Base-by-base conservation (phyloP, 768 basidiomycete species). In the Inosperma sp. region DNA sequence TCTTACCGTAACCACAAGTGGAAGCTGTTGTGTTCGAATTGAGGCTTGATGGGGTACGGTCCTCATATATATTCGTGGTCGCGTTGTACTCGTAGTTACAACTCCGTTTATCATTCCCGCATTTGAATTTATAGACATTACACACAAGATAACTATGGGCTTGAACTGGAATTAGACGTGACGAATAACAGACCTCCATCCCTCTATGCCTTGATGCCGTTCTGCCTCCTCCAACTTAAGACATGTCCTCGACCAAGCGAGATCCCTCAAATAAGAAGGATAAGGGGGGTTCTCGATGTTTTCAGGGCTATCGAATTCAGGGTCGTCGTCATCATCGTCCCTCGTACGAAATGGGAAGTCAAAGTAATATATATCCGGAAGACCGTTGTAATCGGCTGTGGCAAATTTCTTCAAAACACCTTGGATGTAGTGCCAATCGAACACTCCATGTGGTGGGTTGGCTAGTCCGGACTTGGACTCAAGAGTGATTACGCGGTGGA, bases 211-310 rank as follows among this genome's bases (percentile, higher is more conserved):
- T 26, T 19, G 40, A 25, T 14, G 40, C 26, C 16, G 40, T 41
- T 55, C 56, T 51, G 48, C 54, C 48, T 39, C 54, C 49, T 58
- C 56, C 53, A 55, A 47, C 22, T 42, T 48, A 42, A 49, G 55
- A 45, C 40, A 48, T 30, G 33, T 55, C 55, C 57, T 53, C 45
- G 46, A 22, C 48, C 52, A 47, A 34, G 55, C 56, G 53, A 56
- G 57, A 34, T 58, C 54, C 47, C 37, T 50, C 50, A 59, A 55
- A 45, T 59, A 59, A 53, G 55, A 59, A 33, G 55, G 54, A 53
- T 59, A 59, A 53, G 55, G 57, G 42, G 57, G 57, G 36, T 59
- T 49, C 42, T 51, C 42, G 37, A 59, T 48, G 40, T 58, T 58
- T 58, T 48, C 23, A 3, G 48, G 49, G 48, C 52, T 54, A 40